These are phyloP conservation scores for Adansonia gregorii DNA, from an alignment of 441 rosid genomes.

Conservation along the genomic window DNA sequence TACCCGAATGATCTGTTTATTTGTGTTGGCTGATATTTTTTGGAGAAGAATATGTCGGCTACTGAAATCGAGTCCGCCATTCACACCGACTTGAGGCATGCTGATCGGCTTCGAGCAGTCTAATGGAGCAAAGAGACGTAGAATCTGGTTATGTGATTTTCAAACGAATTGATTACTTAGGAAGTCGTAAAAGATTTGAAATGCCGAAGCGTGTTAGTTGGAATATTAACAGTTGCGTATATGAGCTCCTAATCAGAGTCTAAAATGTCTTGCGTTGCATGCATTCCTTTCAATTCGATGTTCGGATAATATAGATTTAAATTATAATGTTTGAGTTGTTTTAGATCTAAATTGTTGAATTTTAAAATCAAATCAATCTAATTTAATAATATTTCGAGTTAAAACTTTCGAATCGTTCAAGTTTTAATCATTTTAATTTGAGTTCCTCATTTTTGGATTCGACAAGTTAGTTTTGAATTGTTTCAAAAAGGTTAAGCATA, in stretches of 20 bases:
- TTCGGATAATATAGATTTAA: neutral
- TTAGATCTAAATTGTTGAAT: neutral
- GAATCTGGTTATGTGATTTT: constrained; percentile 53
- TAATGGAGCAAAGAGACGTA: constrained; percentile 59
- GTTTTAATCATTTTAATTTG: too few species aligned
- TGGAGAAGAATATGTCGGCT: constrained; percentile 68
- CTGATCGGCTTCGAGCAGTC: constrained; percentile 71
- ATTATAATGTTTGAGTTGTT: neutral
- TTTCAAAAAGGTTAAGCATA: too few species aligned
- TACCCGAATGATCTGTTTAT: neutral
- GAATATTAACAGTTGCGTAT: constrained; percentile 75
- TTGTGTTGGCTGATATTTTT: neutral
- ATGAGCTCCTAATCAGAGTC: constrained; percentile 83
- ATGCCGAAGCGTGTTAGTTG: constrained; percentile 82
- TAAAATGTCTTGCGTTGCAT: constrained; percentile 28
- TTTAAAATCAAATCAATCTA: neutral
- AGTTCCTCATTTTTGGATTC: too few species aligned
- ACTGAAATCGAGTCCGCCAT: constrained; percentile 75
- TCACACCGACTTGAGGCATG: constrained; percentile 88
- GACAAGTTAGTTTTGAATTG: too few species aligned
- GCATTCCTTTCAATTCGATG: neutral
- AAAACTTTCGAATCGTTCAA: too few species aligned
- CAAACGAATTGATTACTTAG: constrained; percentile 72
- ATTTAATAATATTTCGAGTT: too few species aligned
- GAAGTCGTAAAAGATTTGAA: constrained; percentile 79